Evolutionary conservation across 371 early-diverging fungal species (phyloP), one percentile per base, ranked within the genome.

Genomic region (Mortierella sp.): DNA sequence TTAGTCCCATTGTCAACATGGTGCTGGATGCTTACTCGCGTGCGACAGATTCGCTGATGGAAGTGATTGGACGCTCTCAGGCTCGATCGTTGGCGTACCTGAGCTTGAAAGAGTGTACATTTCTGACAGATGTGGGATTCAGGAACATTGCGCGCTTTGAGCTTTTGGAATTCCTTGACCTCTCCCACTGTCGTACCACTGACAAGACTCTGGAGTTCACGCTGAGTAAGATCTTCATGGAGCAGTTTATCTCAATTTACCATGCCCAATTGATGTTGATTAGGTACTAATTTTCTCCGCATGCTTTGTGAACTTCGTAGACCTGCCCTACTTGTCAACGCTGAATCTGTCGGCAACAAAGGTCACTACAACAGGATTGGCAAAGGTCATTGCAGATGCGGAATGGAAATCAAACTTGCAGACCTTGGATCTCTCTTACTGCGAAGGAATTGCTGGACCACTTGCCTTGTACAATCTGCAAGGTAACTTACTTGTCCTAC

Each of bases 21-120:
- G 71, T 81, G 1, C 64, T 86, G 28, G 86, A 86, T 69, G 79
- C 82, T 48, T 86, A 86, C 44, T 77, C 86, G 5, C 86, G 86
- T 34, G 72, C 86, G 8, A 86, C 86, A 6, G 86, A 86, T 28
- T 86, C 86, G 1, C 55, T 86, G 21, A 79, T 86, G 86, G 82
- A 86, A 54, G 40, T 77, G 5, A 76, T 86, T 34, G 82, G 86
- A 0, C 31, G 53, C 0, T 79, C 77, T 34, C 86, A 86, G 50
- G 55, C 82, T 11, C 76, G 70, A 16, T 86, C 86, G 19, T 61
- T 86, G 48, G 57, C 79, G 11, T 81, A 77, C 73, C 28, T 86
- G 69, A 86, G 86, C 69, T 46, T 86, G 59, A 81, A 72, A 34
- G 79, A 76, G 16, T 81, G 82, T 19, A 74, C 61, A 6, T 74